Evolutionary conservation across 139 green algal species (phyloP), one percentile per base, ranked within the genome.

Genomic region (Dunaliella sp.): DNA sequence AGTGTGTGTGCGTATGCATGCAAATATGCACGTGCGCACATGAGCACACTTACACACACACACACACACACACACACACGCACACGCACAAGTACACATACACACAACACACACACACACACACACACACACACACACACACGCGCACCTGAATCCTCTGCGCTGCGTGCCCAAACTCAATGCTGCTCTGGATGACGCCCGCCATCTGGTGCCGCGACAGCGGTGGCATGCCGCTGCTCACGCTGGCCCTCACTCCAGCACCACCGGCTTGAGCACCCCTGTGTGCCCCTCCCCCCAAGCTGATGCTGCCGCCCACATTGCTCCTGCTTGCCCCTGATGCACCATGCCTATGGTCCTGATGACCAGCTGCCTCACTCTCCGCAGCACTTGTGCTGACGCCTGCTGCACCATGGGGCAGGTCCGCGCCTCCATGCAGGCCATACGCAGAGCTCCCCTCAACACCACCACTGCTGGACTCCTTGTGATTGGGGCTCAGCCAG

Each of bases 121-220:
- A 79, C 74, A 34, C 74, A 16, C 21, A 79, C 74, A 33, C 74
- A 79, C 26, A 16, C 48, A 65, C 48, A 65, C 48, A 16, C 48
- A 65, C 48, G 48, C 48, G 36, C 36, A 36, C 81, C 36, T 73
- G n/a, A 25, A 86, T 86, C 3, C 72, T 59, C 3, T 86, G 57
- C 2, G 59, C 83, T n/a, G 83, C 59, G 2, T 72, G 83, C 26
- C 57, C 79, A 72, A 81, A 84, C 37, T 90, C 87, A 26, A 90
- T 83, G 38, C 83, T 90, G 1, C 83, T 72, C 26, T 80, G 16
- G 1, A 90, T 88, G 21, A 83, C 72, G 0, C 73, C 36, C 1
- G 86, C 86, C 38, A 89, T 82, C 81, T 86, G 86, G 34, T 86
- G 75, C 35, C 83, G 81, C 35, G 83, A 73, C 73, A 82, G 65